Percentiles rank a stretch among this genome's conserved stretches.
Conservation (phyloP, 495 filamentous ascomycete species). For the Podospora tetraspora region DNA sequence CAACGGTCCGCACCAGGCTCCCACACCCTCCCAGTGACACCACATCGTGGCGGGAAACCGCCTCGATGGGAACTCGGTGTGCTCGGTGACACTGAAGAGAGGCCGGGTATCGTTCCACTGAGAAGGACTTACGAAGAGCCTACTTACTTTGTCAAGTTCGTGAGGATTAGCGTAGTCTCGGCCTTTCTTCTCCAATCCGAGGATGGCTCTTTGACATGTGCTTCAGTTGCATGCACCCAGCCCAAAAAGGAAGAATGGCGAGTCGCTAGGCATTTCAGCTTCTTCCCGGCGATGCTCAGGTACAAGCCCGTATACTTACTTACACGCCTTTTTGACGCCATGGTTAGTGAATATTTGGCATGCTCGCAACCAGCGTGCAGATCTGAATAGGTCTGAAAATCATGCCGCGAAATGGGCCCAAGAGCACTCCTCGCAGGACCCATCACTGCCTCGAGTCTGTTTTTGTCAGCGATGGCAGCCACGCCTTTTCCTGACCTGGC, state of each 20-base stretch:
- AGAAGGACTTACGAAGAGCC: not conserved
- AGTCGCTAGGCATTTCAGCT: not conserved
- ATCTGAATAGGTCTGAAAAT: not conserved
- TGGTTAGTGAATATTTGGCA: not conserved
- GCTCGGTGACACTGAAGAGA: not conserved
- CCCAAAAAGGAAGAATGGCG: not conserved
- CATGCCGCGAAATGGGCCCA: not conserved
- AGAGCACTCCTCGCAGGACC: not conserved
- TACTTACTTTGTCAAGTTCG: not conserved
- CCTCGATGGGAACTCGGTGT: not conserved
- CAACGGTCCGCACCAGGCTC: slow-evolving; percentile 28
- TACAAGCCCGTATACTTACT: not conserved
- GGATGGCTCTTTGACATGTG: not conserved
- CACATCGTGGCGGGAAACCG: slow-evolving; percentile 1
- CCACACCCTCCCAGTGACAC: slow-evolving; percentile 2
- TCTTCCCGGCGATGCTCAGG: not conserved
- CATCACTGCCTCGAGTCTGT: not conserved
- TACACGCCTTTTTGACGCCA: not conserved
- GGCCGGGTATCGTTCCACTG: not conserved
- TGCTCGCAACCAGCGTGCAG: not conserved
- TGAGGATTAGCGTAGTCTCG: not conserved
- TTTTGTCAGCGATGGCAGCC: not conserved
- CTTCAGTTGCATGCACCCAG: not conserved
- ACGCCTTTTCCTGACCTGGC: not conserved
- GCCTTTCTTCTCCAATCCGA: not conserved